Conservation (phyloP, 495 filamentous ascomycete genomes). For the Collariella sp. region DNA sequence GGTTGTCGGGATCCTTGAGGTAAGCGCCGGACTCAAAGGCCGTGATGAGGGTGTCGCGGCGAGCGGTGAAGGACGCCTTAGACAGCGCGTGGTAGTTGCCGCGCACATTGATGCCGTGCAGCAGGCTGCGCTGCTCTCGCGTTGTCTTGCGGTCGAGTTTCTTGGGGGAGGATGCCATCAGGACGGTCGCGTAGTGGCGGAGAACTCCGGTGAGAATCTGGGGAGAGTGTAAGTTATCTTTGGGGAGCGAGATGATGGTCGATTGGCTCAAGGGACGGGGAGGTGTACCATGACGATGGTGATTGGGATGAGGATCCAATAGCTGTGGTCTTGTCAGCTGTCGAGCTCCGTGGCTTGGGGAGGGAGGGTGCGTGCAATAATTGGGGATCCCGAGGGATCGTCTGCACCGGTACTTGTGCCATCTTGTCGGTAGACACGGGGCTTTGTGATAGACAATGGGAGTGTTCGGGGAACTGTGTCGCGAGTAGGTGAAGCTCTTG, state of each 20-base stretch:
- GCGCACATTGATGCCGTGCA: constrained; percentile 79
- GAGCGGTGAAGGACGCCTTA: constrained; percentile 60
- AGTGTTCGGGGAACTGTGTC: not conserved
- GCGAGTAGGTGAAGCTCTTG: not conserved
- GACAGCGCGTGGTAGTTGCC: constrained; percentile 68
- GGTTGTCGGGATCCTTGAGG: constrained; percentile 77
- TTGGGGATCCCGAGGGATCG: constrained; percentile 97
- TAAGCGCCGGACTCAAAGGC: constrained; percentile 78
- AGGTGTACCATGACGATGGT: constrained; percentile 82
- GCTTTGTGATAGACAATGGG: not conserved
- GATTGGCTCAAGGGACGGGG: not conserved
- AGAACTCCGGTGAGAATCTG: constrained; percentile 91
- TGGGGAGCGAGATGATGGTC: not conserved
- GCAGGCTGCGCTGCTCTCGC: constrained; percentile 78
- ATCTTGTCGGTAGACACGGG: constrained; percentile 40
- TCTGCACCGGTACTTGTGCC: constrained; percentile 81
- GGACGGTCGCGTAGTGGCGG: constrained; percentile 86
- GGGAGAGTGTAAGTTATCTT: not conserved
- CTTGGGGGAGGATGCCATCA: constrained; percentile 83
- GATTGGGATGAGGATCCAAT: constrained; percentile 97
- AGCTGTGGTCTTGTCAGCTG: constrained; percentile 44
- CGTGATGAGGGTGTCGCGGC: constrained; percentile 70
- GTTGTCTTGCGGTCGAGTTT: constrained; percentile 64
- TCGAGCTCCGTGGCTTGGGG: not conserved
- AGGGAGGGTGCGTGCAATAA: constrained; percentile 60